Evolutionary conservation across 169 alveolate genomes (phyloP), one percentile per base, ranked within the genome.

Genomic region (Plasmodium falciparum): DNA sequence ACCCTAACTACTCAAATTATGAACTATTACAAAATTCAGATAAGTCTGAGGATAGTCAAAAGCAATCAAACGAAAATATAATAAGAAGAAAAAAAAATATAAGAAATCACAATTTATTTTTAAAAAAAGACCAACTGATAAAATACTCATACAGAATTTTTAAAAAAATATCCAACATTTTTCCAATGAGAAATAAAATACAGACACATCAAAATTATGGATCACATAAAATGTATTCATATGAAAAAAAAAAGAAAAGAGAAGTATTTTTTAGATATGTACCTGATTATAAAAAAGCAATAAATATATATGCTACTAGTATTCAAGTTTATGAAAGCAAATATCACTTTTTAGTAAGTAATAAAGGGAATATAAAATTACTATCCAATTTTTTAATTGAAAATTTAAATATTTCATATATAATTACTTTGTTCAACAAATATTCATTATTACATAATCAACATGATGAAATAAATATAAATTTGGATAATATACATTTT

Each of bases 281-380:
- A n/a, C 43, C 50, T 29, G 56, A 76, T 54, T 62, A 76, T 29
- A 65, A 76, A 65, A 26, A 24, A 24, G 26, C 66, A n/a, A 76
- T 76, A 76, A 63, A 49, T 56, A 47, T 56, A 22, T 52, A 49
- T 47, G 6, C 52, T 47, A 76, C 89, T 45, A 65, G 39, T 56
- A 76, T 76, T 26, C 39, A 65, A 76, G 66, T 76, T 39, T 66
- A 76, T 65, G 89, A 76, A 76, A 52, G 33, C 20, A 75, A 75
- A 17, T 75, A 75, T 29, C 61, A 75, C n/a, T 75, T 43, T 75
- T 26, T 75, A 54, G 9, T 17, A 70, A 56, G 66, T 49, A 76
- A 76, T 65, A 76, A 66, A 47, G 89, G 89, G 20, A 76, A 76
- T 75, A 50, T 76, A 7, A 63, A 76, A 47, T 59, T 76, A 39